Evolutionary conservation across 2,329 filamentous ascomycete species (phyloP), one percentile per base, ranked within the genome.

Genomic region (Fusarium nygamai): DNA sequence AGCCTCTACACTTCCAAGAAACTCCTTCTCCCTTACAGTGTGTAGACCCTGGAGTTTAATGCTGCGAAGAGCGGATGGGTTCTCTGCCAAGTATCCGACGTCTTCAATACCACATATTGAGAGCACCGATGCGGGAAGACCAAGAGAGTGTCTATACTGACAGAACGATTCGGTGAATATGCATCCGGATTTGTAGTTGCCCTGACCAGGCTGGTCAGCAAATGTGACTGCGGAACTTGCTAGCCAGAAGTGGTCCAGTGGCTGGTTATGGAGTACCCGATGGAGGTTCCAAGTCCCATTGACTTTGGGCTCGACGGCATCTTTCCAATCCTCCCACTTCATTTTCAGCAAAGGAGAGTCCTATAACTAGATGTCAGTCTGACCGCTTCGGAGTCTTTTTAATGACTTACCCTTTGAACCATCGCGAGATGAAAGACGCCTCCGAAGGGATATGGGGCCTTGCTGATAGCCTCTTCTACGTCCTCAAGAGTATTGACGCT

Each of bases 221-320:
- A 72, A 22, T 0, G 62, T 62, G 3, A 56, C 66, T 0, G 19
- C 34, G 10, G 71, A 74, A 5, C 71, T 70, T 3, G 67, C 65
- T 8, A 75, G 31, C 31, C 67, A 48, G 67, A 84, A 86, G 74
- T 87, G 84, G 65, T 85, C 83, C 0, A 84, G 60, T 0, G 56
- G 46, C 9, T 71, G 51, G 8, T 14, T 29, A 0, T 56, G 47
- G 1, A 73, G 39, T 1, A 68, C 53, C 9, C 41, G 46, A 36
- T 85, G 80, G 0, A 84, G 72, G 24, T 83, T 80, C 57, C 67
- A 75, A 1, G 77, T 78, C 0, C 82, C 82, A 1, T 74, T 50
- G 0, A 82, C 76, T 67, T 85, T 85, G 22, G 84, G 82, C 9
- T 64, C 63, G 4, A 80, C 56, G 0, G 78, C 78, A 5, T 69